Conservation (phyloP, 148 eudicot species). For the Pharnaceum exiguum region DNA sequence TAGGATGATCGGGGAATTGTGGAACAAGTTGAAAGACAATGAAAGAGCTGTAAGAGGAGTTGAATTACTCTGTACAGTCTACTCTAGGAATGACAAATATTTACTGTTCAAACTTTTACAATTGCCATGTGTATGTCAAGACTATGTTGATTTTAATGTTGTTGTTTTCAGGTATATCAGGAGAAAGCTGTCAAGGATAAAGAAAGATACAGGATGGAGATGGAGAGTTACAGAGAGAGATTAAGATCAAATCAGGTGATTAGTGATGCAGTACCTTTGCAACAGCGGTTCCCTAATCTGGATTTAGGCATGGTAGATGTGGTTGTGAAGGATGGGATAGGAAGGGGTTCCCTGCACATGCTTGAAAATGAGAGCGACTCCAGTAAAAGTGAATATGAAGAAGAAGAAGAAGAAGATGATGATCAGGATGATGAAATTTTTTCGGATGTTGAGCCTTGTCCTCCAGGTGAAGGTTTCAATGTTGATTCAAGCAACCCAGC, state of each 20-base stretch:
- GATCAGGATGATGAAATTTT: constrained; percentile 25
- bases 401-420: constrained; percentile 16
- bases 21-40: constrained; percentile 61
- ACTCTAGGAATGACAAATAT: too few relatives aligned
- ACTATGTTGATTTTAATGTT: too few relatives aligned
- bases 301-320: constrained; percentile 27
- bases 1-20: constrained; percentile 86
- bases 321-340: constrained; percentile 25
- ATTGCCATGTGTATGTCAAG: too few relatives aligned
- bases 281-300: constrained; percentile 41
- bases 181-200: constrained; percentile 76
- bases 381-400: constrained; percentile 28
- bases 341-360: constrained; percentile 20
- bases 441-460: constrained; percentile 24
- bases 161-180: constrained; percentile 58
- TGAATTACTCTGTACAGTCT: too few relatives aligned
- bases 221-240: constrained; percentile 66
- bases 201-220: constrained; percentile 77
- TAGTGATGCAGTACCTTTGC: constrained; percentile 44
- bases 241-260: constrained; percentile 39
- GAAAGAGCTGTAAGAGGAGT: constrained; percentile 67
- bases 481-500: constrained; percentile 9
- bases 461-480: constrained; percentile 17
- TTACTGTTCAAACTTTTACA: too few relatives aligned
- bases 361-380: constrained; percentile 37